A percentile compares a stretch with the other conserved stretches of the same genome.
These are phyloP conservation scores for Artemisia annua DNA, from an alignment of 129 eudicot species.

Conservation along the genomic window DNA sequence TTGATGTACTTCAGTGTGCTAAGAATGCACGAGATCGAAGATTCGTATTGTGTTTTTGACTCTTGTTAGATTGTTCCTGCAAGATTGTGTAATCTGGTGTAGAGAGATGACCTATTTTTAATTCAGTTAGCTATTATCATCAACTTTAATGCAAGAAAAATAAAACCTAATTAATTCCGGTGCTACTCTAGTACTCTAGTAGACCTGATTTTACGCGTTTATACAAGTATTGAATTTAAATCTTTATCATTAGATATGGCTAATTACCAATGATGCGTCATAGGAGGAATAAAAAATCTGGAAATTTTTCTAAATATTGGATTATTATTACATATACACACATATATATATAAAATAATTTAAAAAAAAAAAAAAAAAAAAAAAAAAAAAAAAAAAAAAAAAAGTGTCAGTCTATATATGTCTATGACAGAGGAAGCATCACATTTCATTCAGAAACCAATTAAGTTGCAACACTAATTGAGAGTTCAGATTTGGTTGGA, in stretches of 20 bases:
- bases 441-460: too few relatives aligned
- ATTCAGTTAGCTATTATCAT: not conserved
- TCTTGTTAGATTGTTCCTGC: conserved; percentile 3
- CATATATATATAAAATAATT: too few relatives aligned
- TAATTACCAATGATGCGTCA: not conserved
- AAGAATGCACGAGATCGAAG: conserved; percentile 34
- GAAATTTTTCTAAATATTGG: not conserved
- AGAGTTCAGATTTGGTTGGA: too few relatives aligned
- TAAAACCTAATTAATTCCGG: not conserved
- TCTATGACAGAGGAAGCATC: too few relatives aligned
- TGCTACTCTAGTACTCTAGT: conserved; percentile 2
- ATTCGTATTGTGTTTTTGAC: conserved; percentile 36
- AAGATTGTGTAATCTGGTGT: conserved; percentile 28
- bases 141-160: conserved; percentile 19
- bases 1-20: conserved; percentile 56
- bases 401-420: too few relatives aligned
- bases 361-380: too few relatives aligned
- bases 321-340: too few relatives aligned
- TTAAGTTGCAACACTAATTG: too few relatives aligned
- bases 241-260: not conserved
- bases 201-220: not conserved
- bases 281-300: not conserved
- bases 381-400: too few relatives aligned
- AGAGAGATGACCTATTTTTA: not conserved
- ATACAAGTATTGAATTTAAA: not conserved